These are phyloP conservation scores for Tetragonia tetragonoides DNA, from an alignment of 148 eudicot genomes.

Conservation along the genomic window DNA sequence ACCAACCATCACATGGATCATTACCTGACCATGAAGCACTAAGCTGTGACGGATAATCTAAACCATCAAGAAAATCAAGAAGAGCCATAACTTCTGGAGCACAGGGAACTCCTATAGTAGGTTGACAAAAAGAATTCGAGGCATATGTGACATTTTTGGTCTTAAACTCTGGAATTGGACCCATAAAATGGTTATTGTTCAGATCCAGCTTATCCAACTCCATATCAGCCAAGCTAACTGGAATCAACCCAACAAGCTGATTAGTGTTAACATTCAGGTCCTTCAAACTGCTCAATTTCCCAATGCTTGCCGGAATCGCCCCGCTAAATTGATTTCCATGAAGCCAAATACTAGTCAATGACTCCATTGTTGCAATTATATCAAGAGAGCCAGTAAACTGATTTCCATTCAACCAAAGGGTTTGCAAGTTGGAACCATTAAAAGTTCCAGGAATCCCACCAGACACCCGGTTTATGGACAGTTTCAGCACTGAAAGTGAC, in stretches of 20 bases:
- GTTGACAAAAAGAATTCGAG: constrained; percentile 73
- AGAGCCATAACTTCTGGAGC: constrained; percentile 74
- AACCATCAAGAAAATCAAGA: constrained; percentile 63
- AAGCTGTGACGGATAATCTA: constrained; percentile 70
- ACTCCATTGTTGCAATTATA: constrained; percentile 61
- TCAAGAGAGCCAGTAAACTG: constrained; percentile 82
- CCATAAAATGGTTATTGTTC: constrained; percentile 89
- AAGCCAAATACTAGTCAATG: constrained; percentile 83
- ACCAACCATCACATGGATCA: constrained; percentile 78
- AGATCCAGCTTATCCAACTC: constrained; percentile 57
- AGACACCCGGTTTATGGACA: constrained; percentile 58
- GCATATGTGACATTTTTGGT: constrained; percentile 48
- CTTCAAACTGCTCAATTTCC: constrained; percentile 50
- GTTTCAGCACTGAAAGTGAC: constrained; percentile 48
- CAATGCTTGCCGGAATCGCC: constrained; percentile 58
- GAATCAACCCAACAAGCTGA: constrained; percentile 75
- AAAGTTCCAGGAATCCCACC: constrained; percentile 67
- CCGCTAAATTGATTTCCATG: constrained; percentile 92
- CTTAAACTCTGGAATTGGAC: constrained; percentile 73
- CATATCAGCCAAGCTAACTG: constrained; percentile 67
- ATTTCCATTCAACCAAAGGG: constrained; percentile 79
- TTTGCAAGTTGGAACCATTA: constrained; percentile 53
- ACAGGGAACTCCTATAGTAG: constrained; percentile 55
- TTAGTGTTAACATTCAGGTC: constrained; percentile 76
- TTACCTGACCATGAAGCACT: constrained; percentile 79